phyloP scores from a whole-genome alignment of 176 grass and related monocot genomes.

The Musa acuminata region DNA sequence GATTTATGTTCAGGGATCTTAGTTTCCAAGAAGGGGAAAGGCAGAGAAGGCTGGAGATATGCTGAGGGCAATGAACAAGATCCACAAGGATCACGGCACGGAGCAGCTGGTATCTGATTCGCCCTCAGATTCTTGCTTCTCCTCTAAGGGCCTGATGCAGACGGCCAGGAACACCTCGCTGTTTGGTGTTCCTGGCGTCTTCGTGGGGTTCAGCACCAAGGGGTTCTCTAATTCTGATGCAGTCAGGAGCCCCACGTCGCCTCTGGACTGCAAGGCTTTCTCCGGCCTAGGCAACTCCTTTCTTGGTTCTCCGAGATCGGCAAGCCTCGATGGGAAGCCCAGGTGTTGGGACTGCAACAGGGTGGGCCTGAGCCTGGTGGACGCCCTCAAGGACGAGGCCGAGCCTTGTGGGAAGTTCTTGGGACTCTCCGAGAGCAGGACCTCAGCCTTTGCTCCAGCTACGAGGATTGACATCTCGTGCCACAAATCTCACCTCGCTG shows the following conservation, averaged over 20 bases:
- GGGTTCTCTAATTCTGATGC: constrained; percentile 48
- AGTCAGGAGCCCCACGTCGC: constrained; percentile 81
- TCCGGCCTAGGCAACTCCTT: constrained; percentile 29
- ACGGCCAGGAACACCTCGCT: constrained; percentile 38
- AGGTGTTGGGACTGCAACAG: constrained; percentile 36
- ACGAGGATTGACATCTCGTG: constrained; percentile 28
- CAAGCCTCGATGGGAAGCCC: constrained; percentile 29
- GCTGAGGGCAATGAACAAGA: constrained; percentile 15
- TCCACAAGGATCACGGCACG: not conserved
- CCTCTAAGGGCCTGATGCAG: constrained; percentile 11
- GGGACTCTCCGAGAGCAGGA: constrained; percentile 27
- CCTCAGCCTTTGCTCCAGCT: constrained; percentile 36
- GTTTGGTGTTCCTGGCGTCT: constrained; percentile 61
- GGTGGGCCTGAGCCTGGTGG: constrained; percentile 61
- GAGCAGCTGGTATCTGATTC: constrained; percentile 4
- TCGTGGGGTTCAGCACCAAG: constrained; percentile 63
- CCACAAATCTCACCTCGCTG: not conserved
- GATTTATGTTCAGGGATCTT: not conserved
- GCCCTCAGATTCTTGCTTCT: constrained; percentile 1
- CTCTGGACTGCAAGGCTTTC: constrained; percentile 57
- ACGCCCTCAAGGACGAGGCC: constrained; percentile 36
- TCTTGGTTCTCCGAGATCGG: constrained; percentile 24
- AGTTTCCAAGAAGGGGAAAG: not conserved
- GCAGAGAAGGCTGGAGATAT: constrained; percentile 23
- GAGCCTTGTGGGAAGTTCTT: constrained; percentile 16